Base-by-base conservation (phyloP, 306 rosid species). In the Castanospermum australe region DNA sequence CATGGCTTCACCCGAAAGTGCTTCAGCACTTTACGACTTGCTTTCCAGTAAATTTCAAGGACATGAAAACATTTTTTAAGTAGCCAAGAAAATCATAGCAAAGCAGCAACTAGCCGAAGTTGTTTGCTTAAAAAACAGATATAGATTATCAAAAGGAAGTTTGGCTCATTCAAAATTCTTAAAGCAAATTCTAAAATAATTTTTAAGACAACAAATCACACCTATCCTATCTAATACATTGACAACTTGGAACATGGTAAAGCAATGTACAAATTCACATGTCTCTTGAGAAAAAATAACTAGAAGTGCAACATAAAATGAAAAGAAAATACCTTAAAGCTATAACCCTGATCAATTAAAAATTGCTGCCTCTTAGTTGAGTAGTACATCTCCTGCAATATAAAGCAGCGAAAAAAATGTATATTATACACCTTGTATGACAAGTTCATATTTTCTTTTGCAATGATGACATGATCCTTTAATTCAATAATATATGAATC, bases 341-440 rank as follows among this genome's bases (percentile, higher is more conserved):
- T 95, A 83, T 95, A 95, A 87, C 98, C 99, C 86, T 95, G 99
- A 84, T 95, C 99, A 38, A 95, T 92, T 88, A 95, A 87, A 89
- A 95, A 95, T 84, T 92, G 98, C 79, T 95, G 97, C 81, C 99
- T 89, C 85, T 95, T 95, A 74, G 92, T 95, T 52, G 98, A 95
- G 84, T 95, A 95, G 81, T 95, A 95, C 99, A 94, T 95, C 85
- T 95, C 99, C 97, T 94, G 93, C 70, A 87, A 45, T 79, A 63
- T 72, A 75, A 84, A 59, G 63, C 69, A 42, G 32, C 13, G 28
- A 5, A 47, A n/a, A n/a, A 48, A 66, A 22, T 47, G 60, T 15
- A 3, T 28, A 57, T 12, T 71, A 51, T 10, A 48, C 22, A 70
- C 66, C 68, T 24, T 2, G 52, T 17, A 69, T 61, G 56, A 81